phyloP scores from a whole-genome alignment of 78 protist species.

The Dictyostelium capitatum region DNA sequence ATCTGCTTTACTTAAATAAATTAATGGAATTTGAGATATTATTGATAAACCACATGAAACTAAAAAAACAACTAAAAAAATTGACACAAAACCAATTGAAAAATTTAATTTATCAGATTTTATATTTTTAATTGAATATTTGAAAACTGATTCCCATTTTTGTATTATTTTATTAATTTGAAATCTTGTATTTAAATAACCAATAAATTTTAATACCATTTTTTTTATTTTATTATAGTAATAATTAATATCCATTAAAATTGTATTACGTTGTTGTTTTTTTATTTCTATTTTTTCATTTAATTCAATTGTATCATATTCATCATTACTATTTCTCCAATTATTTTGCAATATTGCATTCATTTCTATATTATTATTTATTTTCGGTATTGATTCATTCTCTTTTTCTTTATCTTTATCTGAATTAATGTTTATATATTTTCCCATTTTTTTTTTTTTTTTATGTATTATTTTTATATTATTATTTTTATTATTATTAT shows the following conservation, averaged over 20 bases:
- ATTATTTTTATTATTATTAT: too few species aligned
- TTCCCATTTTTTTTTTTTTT: too few species aligned
- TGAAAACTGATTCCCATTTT: not conserved
- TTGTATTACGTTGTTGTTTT: too few species aligned
- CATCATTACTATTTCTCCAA: not conserved
- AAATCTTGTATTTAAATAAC: not conserved
- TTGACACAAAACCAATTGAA: constrained; percentile 74
- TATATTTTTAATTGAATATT: not conserved
- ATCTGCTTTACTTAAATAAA: constrained; percentile 9
- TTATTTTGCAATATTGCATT: not conserved
- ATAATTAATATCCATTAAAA: too few species aligned
- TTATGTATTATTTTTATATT: too few species aligned
- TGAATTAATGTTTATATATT: too few species aligned
- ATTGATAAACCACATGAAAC: not conserved
- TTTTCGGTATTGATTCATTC: too few species aligned
- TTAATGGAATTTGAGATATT: constrained; percentile 1
- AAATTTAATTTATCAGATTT: constrained; percentile 35
- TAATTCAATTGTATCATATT: not conserved
- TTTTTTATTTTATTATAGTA: not conserved
- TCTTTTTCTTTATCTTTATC: too few species aligned
- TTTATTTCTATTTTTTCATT: not conserved
- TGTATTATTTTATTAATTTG: not conserved
- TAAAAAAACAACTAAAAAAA: constrained; percentile 81
- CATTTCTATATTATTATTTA: not conserved
- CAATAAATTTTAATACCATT: not conserved